These are phyloP conservation scores for Plasmodium ovale DNA, from an alignment of 169 alveolate species.

Conservation along the genomic window DNA sequence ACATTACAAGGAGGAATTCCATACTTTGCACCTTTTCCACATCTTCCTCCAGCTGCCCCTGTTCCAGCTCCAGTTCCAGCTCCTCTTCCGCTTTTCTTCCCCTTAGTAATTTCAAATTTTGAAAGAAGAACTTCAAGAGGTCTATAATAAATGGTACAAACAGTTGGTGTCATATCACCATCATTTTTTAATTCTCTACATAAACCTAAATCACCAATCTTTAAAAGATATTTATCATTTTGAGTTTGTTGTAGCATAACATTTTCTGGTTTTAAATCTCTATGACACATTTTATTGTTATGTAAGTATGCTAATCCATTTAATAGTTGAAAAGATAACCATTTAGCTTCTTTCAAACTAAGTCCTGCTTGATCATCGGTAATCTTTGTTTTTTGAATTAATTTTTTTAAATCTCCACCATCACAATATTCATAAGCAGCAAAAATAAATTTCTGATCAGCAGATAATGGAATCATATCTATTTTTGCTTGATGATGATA, in stretches of 20 bases:
- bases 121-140: constrained; percentile 90
- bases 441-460: constrained; percentile 84
- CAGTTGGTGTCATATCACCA: constrained; percentile 92
- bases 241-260: constrained; percentile 86
- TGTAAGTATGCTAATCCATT: constrained; percentile 97
- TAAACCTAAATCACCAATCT: constrained; percentile 93
- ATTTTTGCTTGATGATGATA: constrained; percentile 46
- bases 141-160: constrained; percentile 90
- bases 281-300: constrained; percentile 90
- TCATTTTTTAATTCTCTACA: constrained; percentile 89
- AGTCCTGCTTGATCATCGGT: constrained; percentile 82
- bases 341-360: constrained; percentile 86
- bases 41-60: not conserved
- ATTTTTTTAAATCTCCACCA: constrained; percentile 79
- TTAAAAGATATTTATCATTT: constrained; percentile 80
- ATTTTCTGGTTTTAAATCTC: constrained; percentile 94
- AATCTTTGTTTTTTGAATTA: constrained; percentile 63
- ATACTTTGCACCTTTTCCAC: not conserved
- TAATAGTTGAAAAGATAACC: constrained; percentile 94
- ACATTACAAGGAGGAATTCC: not conserved
- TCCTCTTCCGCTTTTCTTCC: not conserved
- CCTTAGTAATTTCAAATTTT: constrained; percentile 69
- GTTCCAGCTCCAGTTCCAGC: not conserved
- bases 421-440: constrained; percentile 90
- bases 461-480: constrained; percentile 56